Percentiles rank a stretch among this genome's conserved stretches.
Evolutionary conservation across 306 rosid species (phyloP).

Genomic region (Quercus alba): DNA sequence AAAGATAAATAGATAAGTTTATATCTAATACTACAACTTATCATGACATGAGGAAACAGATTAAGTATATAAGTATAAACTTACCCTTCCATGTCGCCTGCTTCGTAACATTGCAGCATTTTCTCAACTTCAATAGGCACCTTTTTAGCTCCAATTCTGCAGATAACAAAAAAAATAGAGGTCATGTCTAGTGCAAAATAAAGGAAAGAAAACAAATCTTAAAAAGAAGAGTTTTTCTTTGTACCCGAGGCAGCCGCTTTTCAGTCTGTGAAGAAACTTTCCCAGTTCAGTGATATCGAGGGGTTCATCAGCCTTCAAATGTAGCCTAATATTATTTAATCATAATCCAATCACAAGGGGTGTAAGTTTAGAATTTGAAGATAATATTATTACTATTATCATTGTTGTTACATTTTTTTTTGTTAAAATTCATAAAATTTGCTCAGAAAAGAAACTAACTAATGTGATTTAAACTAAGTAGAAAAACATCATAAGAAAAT

Average conservation of each 20-base stretch:
- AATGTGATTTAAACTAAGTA: background rate
- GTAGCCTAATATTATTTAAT: background rate
- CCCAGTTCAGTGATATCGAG: too few species aligned
- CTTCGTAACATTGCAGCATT: conserved; percentile 13
- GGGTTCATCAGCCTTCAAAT: background rate
- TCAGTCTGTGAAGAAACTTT: too few species aligned
- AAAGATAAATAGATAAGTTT: background rate
- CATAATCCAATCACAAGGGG: too few species aligned
- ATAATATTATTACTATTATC: background rate
- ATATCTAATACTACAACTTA: background rate
- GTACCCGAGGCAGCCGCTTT: too few species aligned
- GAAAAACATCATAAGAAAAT: too few species aligned
- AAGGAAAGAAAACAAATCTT: too few species aligned
- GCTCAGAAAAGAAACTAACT: background rate
- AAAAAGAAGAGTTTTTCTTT: too few species aligned
- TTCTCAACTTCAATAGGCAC: background rate
- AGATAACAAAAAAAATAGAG: too few species aligned
- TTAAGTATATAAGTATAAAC: background rate
- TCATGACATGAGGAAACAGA: background rate
- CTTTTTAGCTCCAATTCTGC: background rate
- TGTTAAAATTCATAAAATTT: too few species aligned
- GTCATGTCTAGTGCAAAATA: too few species aligned
- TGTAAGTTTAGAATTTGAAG: background rate
- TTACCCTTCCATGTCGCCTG: conserved; percentile 19
- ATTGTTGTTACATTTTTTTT: background rate